A percentile compares a stretch with the other conserved stretches of the same genome.
Conservation (phyloP, 495 filamentous ascomycete species). For the Mytilinidion resinicola region DNA sequence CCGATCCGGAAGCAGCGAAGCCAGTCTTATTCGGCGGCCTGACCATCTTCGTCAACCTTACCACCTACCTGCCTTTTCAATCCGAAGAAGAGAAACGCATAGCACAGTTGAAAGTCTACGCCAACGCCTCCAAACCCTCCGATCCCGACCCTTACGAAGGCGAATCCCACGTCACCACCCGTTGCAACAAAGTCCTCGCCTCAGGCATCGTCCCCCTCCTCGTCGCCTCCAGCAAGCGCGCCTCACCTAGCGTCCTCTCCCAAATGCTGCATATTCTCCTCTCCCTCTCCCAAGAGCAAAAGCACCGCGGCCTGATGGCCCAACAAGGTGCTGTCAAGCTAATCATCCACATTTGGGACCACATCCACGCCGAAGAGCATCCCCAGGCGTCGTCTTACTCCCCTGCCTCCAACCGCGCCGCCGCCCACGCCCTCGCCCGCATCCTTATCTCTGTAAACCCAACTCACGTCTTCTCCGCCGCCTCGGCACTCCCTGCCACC, state of each 20-base stretch:
- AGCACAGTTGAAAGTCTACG: conserved; percentile 83
- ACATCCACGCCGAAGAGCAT: conserved; percentile 36
- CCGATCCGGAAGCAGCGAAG: conserved; percentile 53
- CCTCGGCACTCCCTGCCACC: conserved; percentile 62
- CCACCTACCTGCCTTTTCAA: conserved; percentile 66
- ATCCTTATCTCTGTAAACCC: conserved; percentile 89
- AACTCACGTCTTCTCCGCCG: conserved; percentile 71
- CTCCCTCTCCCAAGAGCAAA: conserved; percentile 63
- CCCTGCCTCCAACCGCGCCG: conserved; percentile 42
- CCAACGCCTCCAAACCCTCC: conserved; percentile 64
- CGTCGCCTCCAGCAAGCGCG: conserved; percentile 57
- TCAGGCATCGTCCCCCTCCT: conserved; percentile 68
- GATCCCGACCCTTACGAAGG: conserved; percentile 63
- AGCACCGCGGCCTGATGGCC: conserved; percentile 68
- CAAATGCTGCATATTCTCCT: conserved; percentile 70
- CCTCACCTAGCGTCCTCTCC: conserved; percentile 55
- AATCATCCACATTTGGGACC: conserved; percentile 59
- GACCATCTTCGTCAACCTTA: conserved; percentile 77
- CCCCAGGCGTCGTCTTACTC: conserved; percentile 17
- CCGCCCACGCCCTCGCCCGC: conserved; percentile 83
- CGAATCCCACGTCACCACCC: conserved; percentile 64
- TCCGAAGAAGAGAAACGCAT: conserved; percentile 91
- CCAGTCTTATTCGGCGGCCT: conserved; percentile 78
- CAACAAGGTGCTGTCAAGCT: conserved; percentile 90
- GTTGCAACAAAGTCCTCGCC: conserved; percentile 71